Evolutionary conservation across 345 rosid species (phyloP).

Genomic region (Pelargonium nanum): DNA sequence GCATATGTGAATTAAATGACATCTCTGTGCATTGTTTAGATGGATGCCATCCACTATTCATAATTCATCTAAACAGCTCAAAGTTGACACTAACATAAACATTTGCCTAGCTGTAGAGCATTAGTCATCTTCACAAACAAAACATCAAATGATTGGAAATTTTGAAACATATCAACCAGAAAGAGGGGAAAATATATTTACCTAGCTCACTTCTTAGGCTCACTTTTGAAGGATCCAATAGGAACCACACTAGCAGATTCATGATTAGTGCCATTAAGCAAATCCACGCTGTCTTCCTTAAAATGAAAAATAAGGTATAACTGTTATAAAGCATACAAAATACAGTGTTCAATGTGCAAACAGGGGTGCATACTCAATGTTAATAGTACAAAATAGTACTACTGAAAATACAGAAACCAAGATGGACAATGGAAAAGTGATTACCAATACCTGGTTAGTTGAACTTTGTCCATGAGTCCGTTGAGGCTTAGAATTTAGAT

Average conservation of each 20-base stretch:
- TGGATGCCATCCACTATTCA: too few relatives aligned
- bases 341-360: too few relatives aligned
- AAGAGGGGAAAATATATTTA: slow-evolving; percentile 10
- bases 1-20: too few relatives aligned
- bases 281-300: slow-evolving; percentile 40
- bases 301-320: neutral
- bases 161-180: neutral
- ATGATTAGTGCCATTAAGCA: slow-evolving; percentile 34
- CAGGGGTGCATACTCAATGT: neutral
- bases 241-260: slow-evolving; percentile 49
- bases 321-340: too few relatives aligned
- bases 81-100: too few relatives aligned
- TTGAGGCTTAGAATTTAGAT: slow-evolving; percentile 65
- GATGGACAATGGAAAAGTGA: slow-evolving; percentile 2
- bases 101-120: too few relatives aligned
- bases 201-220: slow-evolving; percentile 53
- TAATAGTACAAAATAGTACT: neutral
- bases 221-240: slow-evolving; percentile 47
- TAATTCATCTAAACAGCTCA: too few relatives aligned
- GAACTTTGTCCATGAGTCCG: slow-evolving; percentile 43
- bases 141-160: too few relatives aligned
- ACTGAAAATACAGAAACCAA: neutral
- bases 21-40: too few relatives aligned
- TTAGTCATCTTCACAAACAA: too few relatives aligned
- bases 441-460: slow-evolving; percentile 42